Percentiles rank a stretch among this genome's conserved stretches.
Conservation (phyloP, 257 asterid genomes). For the Thymus quinquecostatus region DNA sequence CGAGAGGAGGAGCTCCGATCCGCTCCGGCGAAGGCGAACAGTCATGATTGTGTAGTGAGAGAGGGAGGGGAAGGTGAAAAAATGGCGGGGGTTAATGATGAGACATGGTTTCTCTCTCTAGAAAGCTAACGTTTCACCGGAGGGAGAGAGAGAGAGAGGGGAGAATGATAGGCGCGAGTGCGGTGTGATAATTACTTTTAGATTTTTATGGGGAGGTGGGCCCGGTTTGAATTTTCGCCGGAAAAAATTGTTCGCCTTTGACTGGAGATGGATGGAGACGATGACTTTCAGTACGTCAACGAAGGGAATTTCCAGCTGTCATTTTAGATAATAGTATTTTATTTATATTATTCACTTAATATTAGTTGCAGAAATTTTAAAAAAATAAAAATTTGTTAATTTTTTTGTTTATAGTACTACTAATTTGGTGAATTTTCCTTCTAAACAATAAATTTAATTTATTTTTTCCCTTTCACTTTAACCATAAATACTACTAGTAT, state of each 20-base stretch:
- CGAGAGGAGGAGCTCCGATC: not conserved
- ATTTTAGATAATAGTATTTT: not conserved
- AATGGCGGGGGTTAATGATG: conserved; percentile 12
- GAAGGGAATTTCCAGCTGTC: not conserved
- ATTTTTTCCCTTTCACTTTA: too few species aligned
- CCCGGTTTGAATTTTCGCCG: conserved; percentile 1
- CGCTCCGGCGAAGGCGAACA: conserved; percentile 3
- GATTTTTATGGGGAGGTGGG: too few species aligned
- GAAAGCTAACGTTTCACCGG: not conserved
- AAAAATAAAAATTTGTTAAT: too few species aligned
- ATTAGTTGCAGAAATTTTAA: too few species aligned
- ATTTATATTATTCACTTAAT: not conserved
- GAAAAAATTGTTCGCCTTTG: conserved; percentile 21
- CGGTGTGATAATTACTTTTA: not conserved
- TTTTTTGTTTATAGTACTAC: too few species aligned
- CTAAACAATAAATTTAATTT: too few species aligned
- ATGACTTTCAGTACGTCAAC: conserved; percentile 5
- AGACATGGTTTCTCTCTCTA: conserved; percentile 27
- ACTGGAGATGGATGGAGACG: conserved; percentile 27
- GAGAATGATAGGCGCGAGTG: conserved; percentile 10
- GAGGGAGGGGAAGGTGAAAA: not conserved
- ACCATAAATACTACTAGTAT: too few species aligned
- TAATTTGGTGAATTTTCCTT: too few species aligned
- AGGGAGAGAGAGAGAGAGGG: too few species aligned
- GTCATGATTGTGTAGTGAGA: conserved; percentile 23